Percentiles rank a stretch among this genome's conserved stretches.
Evolutionary conservation across 257 asterid species (phyloP).

Genomic region (Dorcoceras hygrometricum): DNA sequence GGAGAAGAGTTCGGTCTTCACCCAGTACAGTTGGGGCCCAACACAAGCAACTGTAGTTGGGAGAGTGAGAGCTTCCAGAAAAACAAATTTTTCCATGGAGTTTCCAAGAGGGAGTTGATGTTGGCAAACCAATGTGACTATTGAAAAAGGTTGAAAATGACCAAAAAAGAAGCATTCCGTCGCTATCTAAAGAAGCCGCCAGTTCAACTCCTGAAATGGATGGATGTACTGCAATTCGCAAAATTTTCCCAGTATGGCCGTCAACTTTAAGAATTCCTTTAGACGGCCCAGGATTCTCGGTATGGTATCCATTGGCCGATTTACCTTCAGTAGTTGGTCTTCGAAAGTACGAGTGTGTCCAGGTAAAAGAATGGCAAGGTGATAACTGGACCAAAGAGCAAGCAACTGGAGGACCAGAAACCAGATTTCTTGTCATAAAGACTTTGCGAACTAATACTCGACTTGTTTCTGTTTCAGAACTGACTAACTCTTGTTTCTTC

Average conservation of each 20-base stretch:
- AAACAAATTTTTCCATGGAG: constrained; percentile 38
- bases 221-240: constrained; percentile 82
- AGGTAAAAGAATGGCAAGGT: constrained; percentile 62
- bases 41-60: constrained; percentile 68
- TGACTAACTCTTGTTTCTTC: constrained; percentile 56
- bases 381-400: constrained; percentile 66
- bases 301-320: constrained; percentile 36
- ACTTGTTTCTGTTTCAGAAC: constrained; percentile 42
- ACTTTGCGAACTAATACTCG: constrained; percentile 49
- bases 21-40: constrained; percentile 72
- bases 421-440: constrained; percentile 61
- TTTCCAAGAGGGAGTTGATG: constrained; percentile 67
- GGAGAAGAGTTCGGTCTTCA: constrained; percentile 51
- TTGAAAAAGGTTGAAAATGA: constrained; percentile 53
- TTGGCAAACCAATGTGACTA: constrained; percentile 57
- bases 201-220: constrained; percentile 52
- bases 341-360: constrained; percentile 60
- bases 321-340: constrained; percentile 39
- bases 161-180: constrained; percentile 78
- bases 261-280: constrained; percentile 53
- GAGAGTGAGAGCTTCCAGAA: constrained; percentile 34
- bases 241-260: constrained; percentile 63
- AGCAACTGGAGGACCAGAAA: constrained; percentile 64
- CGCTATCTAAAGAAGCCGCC: constrained; percentile 82
- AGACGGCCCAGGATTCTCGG: constrained; percentile 37